A percentile compares a stretch with the other conserved stretches of the same genome.
phyloP scores from a whole-genome alignment of 1,284 basidiomycete species.

The Cystobasidiaceae sp. region DNA sequence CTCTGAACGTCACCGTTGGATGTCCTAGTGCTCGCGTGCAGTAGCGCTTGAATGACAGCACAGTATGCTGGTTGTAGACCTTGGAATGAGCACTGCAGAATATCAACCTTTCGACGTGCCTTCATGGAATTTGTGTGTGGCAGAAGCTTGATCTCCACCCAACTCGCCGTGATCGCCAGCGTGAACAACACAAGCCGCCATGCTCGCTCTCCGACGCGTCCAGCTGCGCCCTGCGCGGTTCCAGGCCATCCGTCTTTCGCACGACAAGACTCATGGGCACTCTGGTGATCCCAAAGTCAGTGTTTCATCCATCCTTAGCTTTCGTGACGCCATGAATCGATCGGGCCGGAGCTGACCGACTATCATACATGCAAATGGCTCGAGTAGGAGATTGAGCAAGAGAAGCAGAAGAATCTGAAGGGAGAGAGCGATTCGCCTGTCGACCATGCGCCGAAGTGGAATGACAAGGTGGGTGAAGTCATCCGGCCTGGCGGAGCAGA shows the following conservation, averaged over 20 bases:
- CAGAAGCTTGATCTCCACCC: too few species aligned
- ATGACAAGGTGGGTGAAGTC: slow-evolving; percentile 6
- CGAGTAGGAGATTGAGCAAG: slow-evolving; percentile 13
- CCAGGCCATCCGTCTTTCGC: background rate
- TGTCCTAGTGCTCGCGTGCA: background rate
- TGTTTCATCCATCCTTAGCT: too few species aligned
- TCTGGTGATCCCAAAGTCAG: slow-evolving; percentile 12
- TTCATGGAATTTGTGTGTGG: too few species aligned
- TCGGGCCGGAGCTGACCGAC: too few species aligned
- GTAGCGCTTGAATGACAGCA: background rate
- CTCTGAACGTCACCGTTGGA: too few species aligned
- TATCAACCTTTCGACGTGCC: too few species aligned
- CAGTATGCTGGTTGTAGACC: too few species aligned
- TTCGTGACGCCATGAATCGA: too few species aligned
- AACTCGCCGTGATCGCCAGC: too few species aligned
- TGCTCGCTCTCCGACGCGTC: slow-evolving; percentile 9
- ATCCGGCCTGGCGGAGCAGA: background rate
- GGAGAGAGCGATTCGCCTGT: slow-evolving; percentile 12
- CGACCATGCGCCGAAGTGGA: slow-evolving; percentile 13
- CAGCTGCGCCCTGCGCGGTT: background rate
- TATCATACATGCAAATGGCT: background rate
- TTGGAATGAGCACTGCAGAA: too few species aligned
- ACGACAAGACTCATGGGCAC: slow-evolving; percentile 9
- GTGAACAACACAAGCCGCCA: background rate
- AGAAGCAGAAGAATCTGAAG: slow-evolving; percentile 27